Conservation (phyloP, 148 eudicot species). For the Suaeda aralocaspica region DNA sequence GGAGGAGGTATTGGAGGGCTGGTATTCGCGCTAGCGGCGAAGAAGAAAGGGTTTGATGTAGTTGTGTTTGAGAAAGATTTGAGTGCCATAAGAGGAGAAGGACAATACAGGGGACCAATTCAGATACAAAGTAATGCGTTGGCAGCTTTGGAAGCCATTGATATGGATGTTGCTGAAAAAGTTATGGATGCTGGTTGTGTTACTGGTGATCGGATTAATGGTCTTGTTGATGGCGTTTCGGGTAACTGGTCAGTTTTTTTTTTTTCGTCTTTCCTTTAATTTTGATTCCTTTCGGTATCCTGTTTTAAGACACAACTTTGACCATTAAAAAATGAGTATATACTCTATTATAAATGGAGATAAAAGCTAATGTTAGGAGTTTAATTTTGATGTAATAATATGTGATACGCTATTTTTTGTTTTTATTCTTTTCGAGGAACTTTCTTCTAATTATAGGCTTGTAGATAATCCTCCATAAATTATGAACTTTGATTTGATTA, state of each 20-base stretch:
- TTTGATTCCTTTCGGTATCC: neutral
- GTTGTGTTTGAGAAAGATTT: constrained; percentile 87
- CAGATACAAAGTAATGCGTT: constrained; percentile 93
- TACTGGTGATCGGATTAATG: constrained; percentile 91
- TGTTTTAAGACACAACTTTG: too few species aligned
- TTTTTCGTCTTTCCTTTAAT: neutral
- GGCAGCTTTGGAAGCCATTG: constrained; percentile 97
- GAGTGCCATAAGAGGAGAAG: constrained; percentile 94
- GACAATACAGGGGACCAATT: constrained; percentile 94
- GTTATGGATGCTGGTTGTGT: constrained; percentile 87
- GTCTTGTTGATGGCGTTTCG: constrained; percentile 87
- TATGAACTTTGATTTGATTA: too few species aligned
- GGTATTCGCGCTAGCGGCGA: constrained; percentile 90
- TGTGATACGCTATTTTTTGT: too few species aligned
- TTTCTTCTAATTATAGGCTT: too few species aligned
- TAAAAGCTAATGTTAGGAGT: too few species aligned
- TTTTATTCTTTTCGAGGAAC: too few species aligned
- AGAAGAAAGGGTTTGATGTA: constrained; percentile 80
- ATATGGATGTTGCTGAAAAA: constrained; percentile 83
- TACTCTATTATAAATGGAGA: too few species aligned
- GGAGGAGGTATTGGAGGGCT: constrained; percentile 95
- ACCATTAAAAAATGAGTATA: too few species aligned
- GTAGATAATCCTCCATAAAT: too few species aligned
- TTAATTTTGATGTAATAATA: too few species aligned
- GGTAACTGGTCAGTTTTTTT: constrained; percentile 60